Conservation (phyloP, 306 rosid genomes). For the Acacia confusa region DNA sequence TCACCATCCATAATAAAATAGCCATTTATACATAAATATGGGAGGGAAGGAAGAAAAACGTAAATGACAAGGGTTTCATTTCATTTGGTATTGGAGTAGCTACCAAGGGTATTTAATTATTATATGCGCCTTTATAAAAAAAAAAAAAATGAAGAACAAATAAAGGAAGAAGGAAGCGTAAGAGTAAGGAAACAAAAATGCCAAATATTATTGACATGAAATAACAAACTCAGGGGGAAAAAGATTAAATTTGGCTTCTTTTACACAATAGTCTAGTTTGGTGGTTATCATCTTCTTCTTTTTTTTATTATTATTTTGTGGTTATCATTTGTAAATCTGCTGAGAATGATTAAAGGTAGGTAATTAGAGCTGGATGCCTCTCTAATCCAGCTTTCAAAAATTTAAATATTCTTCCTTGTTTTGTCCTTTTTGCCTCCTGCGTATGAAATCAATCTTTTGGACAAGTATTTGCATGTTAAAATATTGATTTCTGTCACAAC, state of each 20-base stretch:
- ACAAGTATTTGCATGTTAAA: background rate
- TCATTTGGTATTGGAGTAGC: background rate
- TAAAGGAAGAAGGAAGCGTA: background rate
- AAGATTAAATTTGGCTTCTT: background rate
- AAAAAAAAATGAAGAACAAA: background rate
- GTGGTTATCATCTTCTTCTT: background rate
- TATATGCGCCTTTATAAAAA: background rate
- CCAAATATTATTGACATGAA: background rate
- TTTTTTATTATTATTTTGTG: background rate
- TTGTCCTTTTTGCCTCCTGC: background rate
- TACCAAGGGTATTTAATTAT: conserved; percentile 13
- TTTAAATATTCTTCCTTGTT: background rate
- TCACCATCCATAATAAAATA: background rate
- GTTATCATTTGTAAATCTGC: background rate
- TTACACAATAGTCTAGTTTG: background rate
- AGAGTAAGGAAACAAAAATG: conserved; percentile 8
- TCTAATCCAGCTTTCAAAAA: background rate
- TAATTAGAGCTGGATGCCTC: conserved; percentile 30
- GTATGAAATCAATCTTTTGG: background rate
- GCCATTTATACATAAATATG: background rate
- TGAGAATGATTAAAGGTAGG: conserved; percentile 9
- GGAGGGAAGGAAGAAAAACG: background rate
- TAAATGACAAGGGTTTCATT: conserved; percentile 11
- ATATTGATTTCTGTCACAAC: background rate
- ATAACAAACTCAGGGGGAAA: background rate